Evolutionary conservation across 2,329 filamentous ascomycete genomes (phyloP).

Genomic region (Colletotrichum salicis): DNA sequence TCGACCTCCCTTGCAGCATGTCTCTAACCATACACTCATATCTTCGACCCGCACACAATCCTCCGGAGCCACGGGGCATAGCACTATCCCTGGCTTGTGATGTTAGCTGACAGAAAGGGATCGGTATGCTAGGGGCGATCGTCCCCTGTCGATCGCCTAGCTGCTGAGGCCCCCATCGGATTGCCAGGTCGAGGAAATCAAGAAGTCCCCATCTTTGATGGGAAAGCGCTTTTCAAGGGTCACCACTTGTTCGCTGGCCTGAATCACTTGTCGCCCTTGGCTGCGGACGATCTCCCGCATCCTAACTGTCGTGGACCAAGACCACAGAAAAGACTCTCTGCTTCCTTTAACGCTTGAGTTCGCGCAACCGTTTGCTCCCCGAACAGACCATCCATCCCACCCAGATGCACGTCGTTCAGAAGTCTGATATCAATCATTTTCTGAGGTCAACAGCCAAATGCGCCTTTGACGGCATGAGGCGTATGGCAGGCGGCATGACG

Average conservation of each 20-base stretch:
- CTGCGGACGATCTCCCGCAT: conserved; percentile 29
- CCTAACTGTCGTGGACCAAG: not conserved
- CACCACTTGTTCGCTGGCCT: not conserved
- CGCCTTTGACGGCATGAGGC: conserved; percentile 5
- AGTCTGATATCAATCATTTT: conserved; percentile 2
- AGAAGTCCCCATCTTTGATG: conserved; percentile 19
- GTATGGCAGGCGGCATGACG: conserved; percentile 21
- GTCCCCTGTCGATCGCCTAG: conserved; percentile 31
- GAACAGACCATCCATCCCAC: too few relatives aligned
- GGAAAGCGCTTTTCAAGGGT: conserved; percentile 22
- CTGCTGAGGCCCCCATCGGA: conserved; percentile 11
- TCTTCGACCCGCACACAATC: not conserved
- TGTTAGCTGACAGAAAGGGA: conserved; percentile 10
- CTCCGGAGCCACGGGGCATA: conserved; percentile 1
- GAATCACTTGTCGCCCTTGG: conserved; percentile 4
- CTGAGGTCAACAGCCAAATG: not conserved
- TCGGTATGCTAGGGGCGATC: conserved; percentile 30
- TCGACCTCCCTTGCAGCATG: conserved; percentile 25
- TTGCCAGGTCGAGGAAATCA: conserved; percentile 11
- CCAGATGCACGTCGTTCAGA: not conserved
- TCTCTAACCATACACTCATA: conserved; percentile 3
- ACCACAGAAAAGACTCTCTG: not conserved
- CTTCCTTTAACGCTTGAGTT: too few relatives aligned
- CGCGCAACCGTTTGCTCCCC: not conserved
- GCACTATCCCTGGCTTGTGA: conserved; percentile 17